Percentiles rank a stretch among this genome's conserved stretches.
Conservation (phyloP, 176 grass and related monocot genomes). For the Musa itinerans region DNA sequence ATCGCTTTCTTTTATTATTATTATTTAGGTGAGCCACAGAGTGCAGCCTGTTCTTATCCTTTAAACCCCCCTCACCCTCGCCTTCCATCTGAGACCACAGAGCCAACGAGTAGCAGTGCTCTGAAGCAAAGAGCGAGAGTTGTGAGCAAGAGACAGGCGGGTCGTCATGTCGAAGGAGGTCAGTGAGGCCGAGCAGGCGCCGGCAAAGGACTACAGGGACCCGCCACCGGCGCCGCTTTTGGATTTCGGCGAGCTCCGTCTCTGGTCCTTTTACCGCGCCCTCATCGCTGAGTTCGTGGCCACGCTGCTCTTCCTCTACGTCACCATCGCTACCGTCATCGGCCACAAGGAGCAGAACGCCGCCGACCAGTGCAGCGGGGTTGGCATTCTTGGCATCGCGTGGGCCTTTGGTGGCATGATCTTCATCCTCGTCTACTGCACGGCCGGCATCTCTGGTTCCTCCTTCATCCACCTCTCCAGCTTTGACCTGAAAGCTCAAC, state of each 20-base stretch:
- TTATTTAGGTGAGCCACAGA: neutral
- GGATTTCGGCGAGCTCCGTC: slow-evolving; percentile 10
- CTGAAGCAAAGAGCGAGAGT: neutral
- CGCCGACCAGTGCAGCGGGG: slow-evolving; percentile 21
- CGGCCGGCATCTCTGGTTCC: slow-evolving; percentile 67
- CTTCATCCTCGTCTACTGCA: slow-evolving; percentile 95
- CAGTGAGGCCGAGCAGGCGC: slow-evolving; percentile 5
- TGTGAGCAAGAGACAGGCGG: neutral
- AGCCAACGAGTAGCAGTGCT: too few species aligned
- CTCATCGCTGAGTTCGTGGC: slow-evolving; percentile 13
- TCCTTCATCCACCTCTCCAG: neutral
- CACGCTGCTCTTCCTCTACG: slow-evolving; percentile 16
- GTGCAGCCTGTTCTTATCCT: neutral
- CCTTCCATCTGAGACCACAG: neutral
- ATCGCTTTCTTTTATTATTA: neutral
- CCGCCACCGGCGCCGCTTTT: slow-evolving; percentile 7
- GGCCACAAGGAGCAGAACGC: slow-evolving; percentile 7
- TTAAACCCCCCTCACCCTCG: neutral
- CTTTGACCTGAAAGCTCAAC: neutral
- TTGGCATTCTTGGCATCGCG: slow-evolving; percentile 76
- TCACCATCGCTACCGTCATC: slow-evolving; percentile 16
- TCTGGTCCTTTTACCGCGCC: slow-evolving; percentile 13
- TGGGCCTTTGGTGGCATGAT: slow-evolving; percentile 98
- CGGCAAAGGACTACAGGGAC: slow-evolving; percentile 15
- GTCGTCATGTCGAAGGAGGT: slow-evolving; percentile 16